Evolutionary conservation across 192 early-diverging fungal genomes (phyloP).

Genomic region (Kappamyces sp.): DNA sequence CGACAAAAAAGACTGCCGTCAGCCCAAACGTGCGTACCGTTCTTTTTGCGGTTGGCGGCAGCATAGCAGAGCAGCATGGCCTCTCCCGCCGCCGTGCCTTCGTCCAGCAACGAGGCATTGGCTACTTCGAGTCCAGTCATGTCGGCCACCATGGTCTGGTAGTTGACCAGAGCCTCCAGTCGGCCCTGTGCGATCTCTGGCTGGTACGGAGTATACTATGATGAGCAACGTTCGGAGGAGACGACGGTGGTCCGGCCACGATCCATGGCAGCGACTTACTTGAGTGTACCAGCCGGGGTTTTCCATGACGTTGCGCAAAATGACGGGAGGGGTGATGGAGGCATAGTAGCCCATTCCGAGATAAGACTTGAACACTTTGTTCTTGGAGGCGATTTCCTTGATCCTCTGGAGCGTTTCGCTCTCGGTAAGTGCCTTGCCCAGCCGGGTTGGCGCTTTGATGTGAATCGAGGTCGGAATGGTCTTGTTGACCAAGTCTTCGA

Average conservation of each 20-base stretch:
- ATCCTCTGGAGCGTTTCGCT: constrained; percentile 78
- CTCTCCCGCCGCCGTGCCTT: constrained; percentile 97
- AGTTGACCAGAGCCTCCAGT: constrained; percentile 94
- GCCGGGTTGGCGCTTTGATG: constrained; percentile 60
- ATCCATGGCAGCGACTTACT: constrained; percentile 30
- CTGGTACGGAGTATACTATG: constrained; percentile 96
- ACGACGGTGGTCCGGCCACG: background rate
- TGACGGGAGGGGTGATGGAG: constrained; percentile 87
- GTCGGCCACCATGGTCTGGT: constrained; percentile 94
- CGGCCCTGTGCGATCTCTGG: constrained; percentile 99
- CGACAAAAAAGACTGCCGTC: constrained; percentile 74
- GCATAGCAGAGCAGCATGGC: constrained; percentile 87
- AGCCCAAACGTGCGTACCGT: constrained; percentile 12
- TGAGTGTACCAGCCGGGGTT: constrained; percentile 99
- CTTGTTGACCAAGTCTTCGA: constrained; percentile 78
- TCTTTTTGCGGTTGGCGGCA: constrained; percentile 68
- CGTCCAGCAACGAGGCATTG: constrained; percentile 97
- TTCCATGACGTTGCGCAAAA: constrained; percentile 94
- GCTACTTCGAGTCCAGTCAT: constrained; percentile 93
- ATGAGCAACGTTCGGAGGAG: constrained; percentile 11
- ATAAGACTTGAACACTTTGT: constrained; percentile 87
- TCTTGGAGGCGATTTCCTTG: constrained; percentile 79
- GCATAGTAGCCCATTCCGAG: constrained; percentile 96
- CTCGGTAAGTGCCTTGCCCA: constrained; percentile 75
- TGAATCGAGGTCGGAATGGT: constrained; percentile 80